Evolutionary conservation across 2,329 filamentous ascomycete genomes (phyloP).

Genomic region (Penicillium crustosum): DNA sequence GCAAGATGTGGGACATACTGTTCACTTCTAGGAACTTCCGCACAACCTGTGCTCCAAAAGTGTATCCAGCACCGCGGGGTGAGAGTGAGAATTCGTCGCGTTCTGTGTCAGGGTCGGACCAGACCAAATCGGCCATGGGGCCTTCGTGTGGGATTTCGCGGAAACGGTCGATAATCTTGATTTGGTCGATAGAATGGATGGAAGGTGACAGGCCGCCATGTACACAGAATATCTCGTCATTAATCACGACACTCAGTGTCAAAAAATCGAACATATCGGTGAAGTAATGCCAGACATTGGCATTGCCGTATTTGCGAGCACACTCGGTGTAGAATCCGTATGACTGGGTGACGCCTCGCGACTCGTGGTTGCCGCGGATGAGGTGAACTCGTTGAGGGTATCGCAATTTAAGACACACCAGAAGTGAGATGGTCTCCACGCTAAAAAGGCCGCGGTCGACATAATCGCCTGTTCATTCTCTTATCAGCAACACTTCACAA

Average conservation of each 20-base stretch:
- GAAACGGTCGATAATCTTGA: slow-evolving; percentile 99
- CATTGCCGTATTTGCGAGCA: slow-evolving; percentile 95
- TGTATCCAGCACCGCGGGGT: slow-evolving; percentile 91
- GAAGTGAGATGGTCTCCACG: slow-evolving; percentile 96
- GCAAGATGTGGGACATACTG: slow-evolving; percentile 93
- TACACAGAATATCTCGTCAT: slow-evolving; percentile 98
- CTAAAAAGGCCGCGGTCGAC: slow-evolving; percentile 98
- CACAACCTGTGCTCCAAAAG: slow-evolving; percentile 95
- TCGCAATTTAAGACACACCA: slow-evolving; percentile 94
- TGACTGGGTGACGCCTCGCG: slow-evolving; percentile 93
- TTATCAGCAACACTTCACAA: slow-evolving; percentile 9
- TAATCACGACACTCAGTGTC: slow-evolving; percentile 94
- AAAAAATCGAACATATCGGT: slow-evolving; percentile 99
- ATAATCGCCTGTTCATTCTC: slow-evolving; percentile 75
- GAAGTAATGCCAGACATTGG: slow-evolving; percentile 99
- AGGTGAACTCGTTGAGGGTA: slow-evolving; percentile 95
- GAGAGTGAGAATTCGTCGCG: slow-evolving; percentile 95
- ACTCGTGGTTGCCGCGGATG: slow-evolving; percentile 97
- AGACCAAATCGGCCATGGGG: slow-evolving; percentile 98
- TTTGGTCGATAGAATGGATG: slow-evolving; percentile 98
- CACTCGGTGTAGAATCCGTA: slow-evolving; percentile 99
- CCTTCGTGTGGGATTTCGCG: slow-evolving; percentile 98
- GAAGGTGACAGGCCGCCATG: slow-evolving; percentile 87
- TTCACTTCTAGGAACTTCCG: slow-evolving; percentile 98
- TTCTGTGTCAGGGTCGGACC: slow-evolving; percentile 97